phyloP scores from a whole-genome alignment of 495 filamentous ascomycete species.

The Xanthoparmelia taractica region DNA sequence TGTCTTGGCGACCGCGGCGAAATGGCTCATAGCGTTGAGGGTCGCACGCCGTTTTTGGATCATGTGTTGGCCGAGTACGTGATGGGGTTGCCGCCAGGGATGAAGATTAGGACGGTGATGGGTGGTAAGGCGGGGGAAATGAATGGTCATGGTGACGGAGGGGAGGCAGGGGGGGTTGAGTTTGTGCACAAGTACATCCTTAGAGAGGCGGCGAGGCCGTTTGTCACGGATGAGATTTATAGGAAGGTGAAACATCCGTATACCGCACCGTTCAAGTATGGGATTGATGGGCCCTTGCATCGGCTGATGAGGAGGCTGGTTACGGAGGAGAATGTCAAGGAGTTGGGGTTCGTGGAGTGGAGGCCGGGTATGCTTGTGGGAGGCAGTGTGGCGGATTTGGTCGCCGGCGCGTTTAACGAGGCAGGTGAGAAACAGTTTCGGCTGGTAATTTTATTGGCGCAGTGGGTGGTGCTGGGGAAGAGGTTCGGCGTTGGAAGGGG shows the following conservation, averaged over 20 bases:
- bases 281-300: constrained; percentile 34
- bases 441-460: constrained; percentile 16
- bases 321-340: constrained; percentile 36
- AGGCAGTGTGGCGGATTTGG: constrained; percentile 14
- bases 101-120: constrained; percentile 34
- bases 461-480: constrained; percentile 21
- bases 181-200: constrained; percentile 45
- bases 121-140: no score
- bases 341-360: constrained; percentile 34
- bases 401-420: constrained; percentile 32
- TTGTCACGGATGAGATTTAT: constrained; percentile 45
- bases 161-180: no score
- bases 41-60: constrained; percentile 44
- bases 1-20: constrained; percentile 44
- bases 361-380: constrained; percentile 18
- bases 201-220: constrained; percentile 41
- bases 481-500: constrained; percentile 30
- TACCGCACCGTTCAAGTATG: constrained; percentile 31
- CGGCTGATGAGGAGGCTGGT: constrained; percentile 29
- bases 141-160: neutral
- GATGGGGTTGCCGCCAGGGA: constrained; percentile 39
- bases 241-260: constrained; percentile 41
- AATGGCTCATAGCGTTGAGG: constrained; percentile 45
- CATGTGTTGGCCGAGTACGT: constrained; percentile 44
- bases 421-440: constrained; percentile 16